phyloP scores from a whole-genome alignment of 2,329 filamentous ascomycete species.

The Seiridium unicorne region DNA sequence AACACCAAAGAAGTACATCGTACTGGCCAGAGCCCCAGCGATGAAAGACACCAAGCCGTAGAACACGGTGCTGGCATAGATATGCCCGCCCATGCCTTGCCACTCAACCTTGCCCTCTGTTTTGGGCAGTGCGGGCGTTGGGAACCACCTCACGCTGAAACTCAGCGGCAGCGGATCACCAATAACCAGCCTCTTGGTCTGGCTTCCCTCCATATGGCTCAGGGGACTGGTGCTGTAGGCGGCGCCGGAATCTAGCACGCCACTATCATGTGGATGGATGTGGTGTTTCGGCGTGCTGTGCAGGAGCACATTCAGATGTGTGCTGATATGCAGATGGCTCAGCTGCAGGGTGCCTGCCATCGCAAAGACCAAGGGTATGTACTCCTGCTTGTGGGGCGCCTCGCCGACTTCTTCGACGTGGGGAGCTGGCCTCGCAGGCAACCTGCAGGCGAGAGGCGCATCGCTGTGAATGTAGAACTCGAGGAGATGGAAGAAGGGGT shows the following conservation, averaged over 20 bases:
- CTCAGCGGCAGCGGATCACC: constrained; percentile 78
- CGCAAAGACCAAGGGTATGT: constrained; percentile 84
- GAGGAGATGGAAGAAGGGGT: constrained; percentile 83
- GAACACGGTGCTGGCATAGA: constrained; percentile 63
- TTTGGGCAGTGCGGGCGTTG: constrained; percentile 67
- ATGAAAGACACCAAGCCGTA: constrained; percentile 60
- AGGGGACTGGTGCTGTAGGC: constrained; percentile 82
- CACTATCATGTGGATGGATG: constrained; percentile 62
- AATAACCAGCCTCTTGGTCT: constrained; percentile 71
- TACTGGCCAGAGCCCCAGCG: constrained; percentile 52
- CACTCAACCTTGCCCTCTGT: constrained; percentile 65
- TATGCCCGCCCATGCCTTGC: constrained; percentile 62
- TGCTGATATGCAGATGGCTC: constrained; percentile 87
- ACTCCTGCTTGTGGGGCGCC: constrained; percentile 51
- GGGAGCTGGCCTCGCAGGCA: constrained; percentile 71
- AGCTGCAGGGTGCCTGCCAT: constrained; percentile 85
- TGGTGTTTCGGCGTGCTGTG: constrained; percentile 67
- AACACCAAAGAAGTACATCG: constrained; percentile 60
- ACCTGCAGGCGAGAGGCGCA: constrained; percentile 85
- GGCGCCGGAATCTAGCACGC: constrained; percentile 81
- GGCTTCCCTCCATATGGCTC: constrained; percentile 52
- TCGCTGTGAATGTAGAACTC: constrained; percentile 99
- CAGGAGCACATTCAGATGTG: constrained; percentile 84
- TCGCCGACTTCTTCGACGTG: constrained; percentile 56
- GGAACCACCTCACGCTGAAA: constrained; percentile 86